A percentile compares a stretch with the other conserved stretches of the same genome.
phyloP scores from a whole-genome alignment of 2,329 filamentous ascomycete species.

The Sporothrix luriei region DNA sequence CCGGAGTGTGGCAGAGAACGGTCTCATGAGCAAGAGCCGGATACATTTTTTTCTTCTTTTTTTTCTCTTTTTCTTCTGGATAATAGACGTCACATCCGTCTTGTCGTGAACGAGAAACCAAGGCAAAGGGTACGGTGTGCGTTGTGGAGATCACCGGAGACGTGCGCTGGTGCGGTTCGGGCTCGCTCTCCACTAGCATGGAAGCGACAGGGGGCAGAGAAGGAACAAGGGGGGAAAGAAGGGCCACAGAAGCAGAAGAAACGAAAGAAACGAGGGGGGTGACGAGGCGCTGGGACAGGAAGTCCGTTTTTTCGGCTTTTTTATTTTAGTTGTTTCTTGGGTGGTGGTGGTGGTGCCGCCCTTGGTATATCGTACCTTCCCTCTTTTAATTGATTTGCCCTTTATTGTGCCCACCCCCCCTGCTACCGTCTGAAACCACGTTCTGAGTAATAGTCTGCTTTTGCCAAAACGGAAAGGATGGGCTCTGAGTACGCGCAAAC shows the following conservation, averaged over 20 bases:
- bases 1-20: neutral
- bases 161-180: constrained; percentile 18
- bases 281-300: constrained; percentile 34
- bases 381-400: constrained; percentile 7
- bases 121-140: constrained; percentile 23
- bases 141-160: constrained; percentile 34
- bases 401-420: neutral
- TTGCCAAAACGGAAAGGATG: constrained; percentile 18
- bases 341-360: neutral
- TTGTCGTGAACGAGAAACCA: neutral
- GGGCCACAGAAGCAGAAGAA: constrained; percentile 21
- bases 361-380: neutral
- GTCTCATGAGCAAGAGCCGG: constrained; percentile 14
- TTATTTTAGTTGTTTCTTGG: neutral
- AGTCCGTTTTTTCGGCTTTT: constrained; percentile 19
- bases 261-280: constrained; percentile 30
- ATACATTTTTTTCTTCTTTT: too few species aligned
- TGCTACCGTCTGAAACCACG: constrained; percentile 9
- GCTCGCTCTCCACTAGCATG: constrained; percentile 29
- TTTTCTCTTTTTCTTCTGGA: too few species aligned
- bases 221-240: constrained; percentile 2
- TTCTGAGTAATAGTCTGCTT: constrained; percentile 18
- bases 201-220: constrained; percentile 30
- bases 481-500: constrained; percentile 17
- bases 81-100: constrained; percentile 24